Base-by-base conservation (phyloP, 2,329 filamentous ascomycete species). In the Eutypella sp. region DNA sequence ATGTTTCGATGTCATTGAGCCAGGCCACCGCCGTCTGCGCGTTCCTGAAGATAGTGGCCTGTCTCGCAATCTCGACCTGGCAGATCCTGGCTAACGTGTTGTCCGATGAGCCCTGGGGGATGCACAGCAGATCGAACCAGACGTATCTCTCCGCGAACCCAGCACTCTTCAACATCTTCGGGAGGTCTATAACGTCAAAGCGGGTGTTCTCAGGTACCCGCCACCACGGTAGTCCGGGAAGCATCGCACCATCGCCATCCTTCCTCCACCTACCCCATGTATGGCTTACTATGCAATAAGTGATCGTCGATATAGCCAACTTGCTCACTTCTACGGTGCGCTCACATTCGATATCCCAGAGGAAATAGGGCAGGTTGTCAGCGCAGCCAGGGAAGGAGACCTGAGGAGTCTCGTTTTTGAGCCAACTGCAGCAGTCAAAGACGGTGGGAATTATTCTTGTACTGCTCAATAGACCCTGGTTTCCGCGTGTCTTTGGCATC, bases 261-360 rank as follows among this genome's bases (percentile, higher is more conserved):
- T 41, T 41, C 19, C 40, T 41, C 40, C 40, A 41, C 9, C 40
- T 41, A 2, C 40, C 40, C 40, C 40, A 41, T 16, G 40, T 41
- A 29, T 41, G 40, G 23, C 40, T 41, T 4, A 41, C 19, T 18
- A 41, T 41, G 1, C 22, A 24, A 18, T 41, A 41, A 16, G 10
- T 5, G 6, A 31, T 24, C 23, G 2, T 15, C 16, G 24, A 16
- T 7, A 8, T 13, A 8, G 13, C 16, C 9, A 3, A n/a, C 3
- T 41, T 4, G 4, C 13, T n/a, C 2, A 24, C 29, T 22, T 41
- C 40, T 4, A 41, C 13, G 13, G 40, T 41, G 25, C 40, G 13
- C 40, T 7, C 24, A 16, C 20, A 4, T 3, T 41, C 24, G n/a
- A 41, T 41, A 19, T 41, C 24, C 40, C 40, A 41, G 2, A 41